Evolutionary conservation across 768 basidiomycete species (phyloP).

Genomic region (Tricholoma bakamatsutake): DNA sequence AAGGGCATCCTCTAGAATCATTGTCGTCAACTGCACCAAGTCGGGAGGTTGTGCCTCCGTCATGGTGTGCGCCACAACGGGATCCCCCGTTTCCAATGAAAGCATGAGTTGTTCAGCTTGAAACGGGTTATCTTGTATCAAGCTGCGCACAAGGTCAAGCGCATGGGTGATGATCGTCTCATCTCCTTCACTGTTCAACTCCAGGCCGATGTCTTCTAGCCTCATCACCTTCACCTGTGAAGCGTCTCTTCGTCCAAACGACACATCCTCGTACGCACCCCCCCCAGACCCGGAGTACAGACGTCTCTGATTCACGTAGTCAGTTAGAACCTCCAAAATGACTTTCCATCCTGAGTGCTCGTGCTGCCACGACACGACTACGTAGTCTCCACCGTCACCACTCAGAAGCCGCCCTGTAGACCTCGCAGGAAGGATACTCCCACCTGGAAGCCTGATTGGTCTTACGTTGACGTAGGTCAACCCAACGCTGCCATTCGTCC

Average conservation of each 20-base stretch:
- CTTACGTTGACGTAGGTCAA: conserved; percentile 60
- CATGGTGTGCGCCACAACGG: conserved; percentile 47
- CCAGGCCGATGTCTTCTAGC: conserved; percentile 69
- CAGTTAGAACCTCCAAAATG: conserved; percentile 72
- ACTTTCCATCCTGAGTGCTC: conserved; percentile 84
- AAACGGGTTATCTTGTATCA: conserved; percentile 64
- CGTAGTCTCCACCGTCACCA: conserved; percentile 59
- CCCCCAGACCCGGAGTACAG: conserved; percentile 35
- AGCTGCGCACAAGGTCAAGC: conserved; percentile 73
- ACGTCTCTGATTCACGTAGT: conserved; percentile 61
- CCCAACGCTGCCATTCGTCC: conserved; percentile 40
- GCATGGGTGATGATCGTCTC: conserved; percentile 64
- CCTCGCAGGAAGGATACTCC: conserved; percentile 59
- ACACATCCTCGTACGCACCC: conserved; percentile 44
- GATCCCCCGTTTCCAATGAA: conserved; percentile 53
- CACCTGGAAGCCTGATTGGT: conserved; percentile 71
- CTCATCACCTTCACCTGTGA: conserved; percentile 37
- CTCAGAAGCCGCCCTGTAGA: conserved; percentile 69
- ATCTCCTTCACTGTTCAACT: conserved; percentile 55
- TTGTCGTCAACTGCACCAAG: conserved; percentile 73
- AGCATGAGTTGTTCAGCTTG: conserved; percentile 63
- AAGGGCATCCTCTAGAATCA: conserved; percentile 76
- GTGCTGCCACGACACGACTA: conserved; percentile 77
- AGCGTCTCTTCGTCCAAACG: conserved; percentile 42
- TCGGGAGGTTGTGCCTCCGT: conserved; percentile 56